Base-by-base conservation (phyloP, 345 rosid genomes). In the Litchi chinensis region DNA sequence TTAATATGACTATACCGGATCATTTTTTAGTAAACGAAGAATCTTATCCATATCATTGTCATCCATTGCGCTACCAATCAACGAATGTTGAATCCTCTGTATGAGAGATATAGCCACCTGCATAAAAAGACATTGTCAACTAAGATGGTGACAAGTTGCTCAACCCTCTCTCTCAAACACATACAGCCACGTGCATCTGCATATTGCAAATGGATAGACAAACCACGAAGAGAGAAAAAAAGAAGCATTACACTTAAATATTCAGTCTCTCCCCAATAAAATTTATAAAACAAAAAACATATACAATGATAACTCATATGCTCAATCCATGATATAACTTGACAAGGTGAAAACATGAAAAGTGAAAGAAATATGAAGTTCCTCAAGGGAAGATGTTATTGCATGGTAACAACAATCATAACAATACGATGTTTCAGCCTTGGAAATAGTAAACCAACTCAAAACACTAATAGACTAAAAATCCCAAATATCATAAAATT, bases 21-120 rank as follows among this genome's bases (percentile, higher is more conserved):
- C 99, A 77, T 90, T 92, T 84, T 85, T 90, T 76, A 95, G 81
- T 82, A 95, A 90, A 37, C 48, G 83, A 73, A 95, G 97, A 87
- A 95, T 93, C 87, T 94, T 95, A 82, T 90, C 87, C 98, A 94
- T 91, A 76, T 93, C 99, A 76, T 95, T 87, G 79, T 92, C 95
- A 86, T 95, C 99, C 85, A 95, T 95, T 84, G 98, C 99, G 85
- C 99, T 89, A 44, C 99, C 99, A 80, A 95, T 92, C 90, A 95
- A 84, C 65, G 99, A 96, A 87, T 95, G 99, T 50, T 98, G 90
- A 73, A 93, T 95, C 81, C 99, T 91, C 86, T 95, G 99, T 82
- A 95, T 95, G 76, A 95, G 97, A 90, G 94, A 95, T 82, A 95
- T 90, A 44, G 99, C 99, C 65, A 95, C 99, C 99, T 95, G 75